Evolutionary conservation across 176 grass and related monocot species (phyloP).

Genomic region (Oryza meridionalis): DNA sequence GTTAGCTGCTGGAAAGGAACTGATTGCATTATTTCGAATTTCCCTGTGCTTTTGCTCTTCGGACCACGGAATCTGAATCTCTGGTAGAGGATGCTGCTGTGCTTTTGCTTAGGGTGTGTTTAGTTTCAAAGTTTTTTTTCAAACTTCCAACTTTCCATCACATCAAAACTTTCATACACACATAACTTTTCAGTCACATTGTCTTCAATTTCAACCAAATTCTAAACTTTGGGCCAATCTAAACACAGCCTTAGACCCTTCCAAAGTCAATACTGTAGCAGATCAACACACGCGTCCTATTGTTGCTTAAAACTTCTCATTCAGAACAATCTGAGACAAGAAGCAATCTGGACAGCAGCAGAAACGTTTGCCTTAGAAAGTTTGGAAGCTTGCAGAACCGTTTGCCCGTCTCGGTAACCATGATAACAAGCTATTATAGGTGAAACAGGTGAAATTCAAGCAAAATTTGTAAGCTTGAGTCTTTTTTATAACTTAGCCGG

Average conservation of each 20-base stretch:
- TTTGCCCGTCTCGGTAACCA: too few species aligned
- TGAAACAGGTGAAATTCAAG: not conserved
- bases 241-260: not conserved
- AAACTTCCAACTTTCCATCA: too few species aligned
- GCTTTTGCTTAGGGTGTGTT: too few species aligned
- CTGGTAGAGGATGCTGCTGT: not conserved
- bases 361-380: too few species aligned
- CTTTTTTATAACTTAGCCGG: not conserved
- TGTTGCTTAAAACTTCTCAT: not conserved
- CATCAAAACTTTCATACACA: too few species aligned
- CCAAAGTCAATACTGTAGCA: not conserved
- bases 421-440: not conserved
- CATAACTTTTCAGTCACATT: too few species aligned
- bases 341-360: not conserved
- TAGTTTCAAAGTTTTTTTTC: too few species aligned
- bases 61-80: slow-evolving; percentile 20
- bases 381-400: too few species aligned
- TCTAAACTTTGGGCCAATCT: too few species aligned
- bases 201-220: too few species aligned
- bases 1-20: not conserved
- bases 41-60: not conserved
- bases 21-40: not conserved
- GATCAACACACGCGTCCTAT: not conserved
- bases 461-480: not conserved
- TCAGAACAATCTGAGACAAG: not conserved